These are phyloP conservation scores for Paratinospora sagittata DNA, from an alignment of 164 flowering plant species.

Conservation along the genomic window DNA sequence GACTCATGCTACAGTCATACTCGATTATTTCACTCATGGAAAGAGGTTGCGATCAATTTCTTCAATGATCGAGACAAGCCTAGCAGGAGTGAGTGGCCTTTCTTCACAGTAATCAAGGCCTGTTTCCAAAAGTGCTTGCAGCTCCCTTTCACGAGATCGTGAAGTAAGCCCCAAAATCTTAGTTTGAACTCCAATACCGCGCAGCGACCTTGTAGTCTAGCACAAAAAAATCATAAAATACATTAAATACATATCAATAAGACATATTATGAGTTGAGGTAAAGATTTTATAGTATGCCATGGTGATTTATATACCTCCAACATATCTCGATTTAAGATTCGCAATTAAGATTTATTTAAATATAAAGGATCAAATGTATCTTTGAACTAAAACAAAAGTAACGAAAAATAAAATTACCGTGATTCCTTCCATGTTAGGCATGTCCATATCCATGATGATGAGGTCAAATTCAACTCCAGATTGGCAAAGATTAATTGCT, in stretches of 20 bases:
- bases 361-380: no score
- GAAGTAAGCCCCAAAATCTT: neutral
- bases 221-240: neutral
- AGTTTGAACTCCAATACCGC: neutral
- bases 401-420: neutral
- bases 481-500: neutral
- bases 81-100: neutral
- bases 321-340: no score
- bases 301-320: no score
- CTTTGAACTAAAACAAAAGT: neutral
- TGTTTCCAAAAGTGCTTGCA: neutral
- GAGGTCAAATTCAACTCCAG: neutral
- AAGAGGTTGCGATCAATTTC: neutral
- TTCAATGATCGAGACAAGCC: neutral
- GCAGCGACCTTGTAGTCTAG: neutral
- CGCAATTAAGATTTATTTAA: no score
- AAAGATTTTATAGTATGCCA: no score
- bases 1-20: neutral
- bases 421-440: neutral
- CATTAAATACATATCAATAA: no score
- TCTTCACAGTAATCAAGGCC: neutral
- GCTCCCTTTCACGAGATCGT: neutral
- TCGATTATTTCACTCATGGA: neutral
- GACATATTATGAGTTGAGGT: no score
- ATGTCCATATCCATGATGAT: neutral